Evolutionary conservation across 2,329 filamentous ascomycete species (phyloP).

Genomic region (Aschersonia sp.): DNA sequence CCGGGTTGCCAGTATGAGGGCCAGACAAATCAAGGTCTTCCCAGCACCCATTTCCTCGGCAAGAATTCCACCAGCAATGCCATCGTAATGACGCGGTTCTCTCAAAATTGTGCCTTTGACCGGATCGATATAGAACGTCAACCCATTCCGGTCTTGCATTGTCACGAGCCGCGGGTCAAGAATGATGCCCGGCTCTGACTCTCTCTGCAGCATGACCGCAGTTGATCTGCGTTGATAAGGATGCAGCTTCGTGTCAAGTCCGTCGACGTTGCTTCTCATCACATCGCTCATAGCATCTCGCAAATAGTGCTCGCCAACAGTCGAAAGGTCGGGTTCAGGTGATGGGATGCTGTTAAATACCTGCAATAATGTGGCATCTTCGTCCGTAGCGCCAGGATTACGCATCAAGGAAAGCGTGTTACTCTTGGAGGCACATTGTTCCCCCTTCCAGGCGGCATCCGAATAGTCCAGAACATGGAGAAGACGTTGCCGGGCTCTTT

Average conservation of each 20-base stretch:
- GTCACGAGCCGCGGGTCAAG: slow-evolving; percentile 60
- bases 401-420: not conserved
- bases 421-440: not conserved
- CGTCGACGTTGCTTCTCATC: slow-evolving; percentile 34
- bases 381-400: slow-evolving; percentile 18
- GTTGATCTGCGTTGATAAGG: slow-evolving; percentile 69
- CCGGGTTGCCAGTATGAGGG: slow-evolving; percentile 61
- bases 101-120: slow-evolving; percentile 45
- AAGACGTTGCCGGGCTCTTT: slow-evolving; percentile 30
- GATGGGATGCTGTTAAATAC: slow-evolving; percentile 63
- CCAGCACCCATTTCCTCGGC: slow-evolving; percentile 72
- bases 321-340: slow-evolving; percentile 39
- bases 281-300: slow-evolving; percentile 40
- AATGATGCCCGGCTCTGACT: slow-evolving; percentile 46
- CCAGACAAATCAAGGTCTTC: slow-evolving; percentile 78
- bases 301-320: slow-evolving; percentile 33
- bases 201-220: slow-evolving; percentile 71
- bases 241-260: slow-evolving; percentile 53
- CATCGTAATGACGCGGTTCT: slow-evolving; percentile 60
- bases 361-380: slow-evolving; percentile 42
- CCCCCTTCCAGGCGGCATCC: slow-evolving; percentile 36
- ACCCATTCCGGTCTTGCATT: slow-evolving; percentile 44
- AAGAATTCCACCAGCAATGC: slow-evolving; percentile 59
- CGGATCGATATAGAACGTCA: slow-evolving; percentile 55
- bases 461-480: slow-evolving; percentile 42